phyloP scores from a whole-genome alignment of 208 protist genomes.

The Phytomonas sp. region DNA sequence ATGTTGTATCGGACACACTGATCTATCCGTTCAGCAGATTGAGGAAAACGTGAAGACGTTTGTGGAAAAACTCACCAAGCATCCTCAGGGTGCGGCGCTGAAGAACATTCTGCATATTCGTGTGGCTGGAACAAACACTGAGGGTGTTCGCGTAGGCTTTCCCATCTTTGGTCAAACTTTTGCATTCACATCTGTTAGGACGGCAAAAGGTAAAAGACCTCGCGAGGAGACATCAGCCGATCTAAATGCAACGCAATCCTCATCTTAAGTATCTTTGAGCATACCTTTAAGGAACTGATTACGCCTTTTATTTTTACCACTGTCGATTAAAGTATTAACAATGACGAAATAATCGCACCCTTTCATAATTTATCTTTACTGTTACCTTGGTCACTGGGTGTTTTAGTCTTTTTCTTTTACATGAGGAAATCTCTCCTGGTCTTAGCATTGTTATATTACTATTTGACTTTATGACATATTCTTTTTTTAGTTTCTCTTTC shows the following conservation, averaged over 20 bases:
- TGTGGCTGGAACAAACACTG: conserved; percentile 53
- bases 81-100: conserved; percentile 39
- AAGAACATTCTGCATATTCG: conserved; percentile 73
- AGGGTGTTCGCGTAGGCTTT: conserved; percentile 56
- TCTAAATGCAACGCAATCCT: neutral
- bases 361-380: conserved; percentile 6
- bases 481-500: neutral
- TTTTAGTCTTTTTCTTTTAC: conserved; percentile 4
- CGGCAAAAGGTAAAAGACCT: conserved; percentile 4
- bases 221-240: neutral
- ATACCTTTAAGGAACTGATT: conserved; percentile 7
- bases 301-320: conserved; percentile 9
- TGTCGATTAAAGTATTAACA: conserved; percentile 7
- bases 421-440: neutral
- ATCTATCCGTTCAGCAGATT: conserved; percentile 38
- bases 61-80: conserved; percentile 46
- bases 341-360: conserved; percentile 8
- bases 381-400: neutral
- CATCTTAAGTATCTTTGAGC: conserved; percentile 5
- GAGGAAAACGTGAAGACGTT: conserved; percentile 67
- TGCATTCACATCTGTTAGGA: conserved; percentile 17
- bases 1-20: conserved; percentile 75
- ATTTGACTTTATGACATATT: neutral
- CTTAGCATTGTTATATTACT: neutral
- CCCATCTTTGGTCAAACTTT: conserved; percentile 70